Base-by-base conservation (phyloP, 306 rosid species). In the Hippophae gyantsensis region DNA sequence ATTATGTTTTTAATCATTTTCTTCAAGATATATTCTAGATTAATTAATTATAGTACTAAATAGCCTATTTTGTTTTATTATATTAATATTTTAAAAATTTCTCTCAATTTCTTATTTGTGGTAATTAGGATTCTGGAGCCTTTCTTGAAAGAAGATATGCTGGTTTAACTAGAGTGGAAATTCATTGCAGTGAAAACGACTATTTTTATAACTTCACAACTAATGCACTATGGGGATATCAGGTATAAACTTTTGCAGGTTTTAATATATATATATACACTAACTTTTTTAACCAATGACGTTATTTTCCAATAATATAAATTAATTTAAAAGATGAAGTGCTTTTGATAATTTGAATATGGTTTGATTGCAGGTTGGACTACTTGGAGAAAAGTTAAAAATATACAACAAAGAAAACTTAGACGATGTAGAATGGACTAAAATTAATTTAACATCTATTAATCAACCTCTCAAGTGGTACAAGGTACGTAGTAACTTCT, bases 101-200 rank as follows among this genome's bases (percentile, higher is more conserved):
- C 6, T 8, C 27, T 1, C 2, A 5, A 5, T 66, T 32, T 32
- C 8, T 7, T 11, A 4, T 61, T 3, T 60, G 52, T 13, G 44
- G 41, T 67, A 56, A 43, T 62, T 58, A 86, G 95, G 90, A 86
- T 67, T 86, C 95, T 10, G 95, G 95, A 48, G 69, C 95, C 48
- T 86, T 58, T 73, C 87, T 86, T 42, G 95, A 86, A 75, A 74
- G 76, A 55, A 81, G 80, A 79, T 65, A 69, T 54, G 58, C 79
- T 60, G 95, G 95, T 48, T 79, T 86, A 64, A 68, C 10, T 6
- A 56, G 40, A 1, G 90, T 86, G 6, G 67, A 79, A 69, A 78
- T 81, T 71, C 81, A 72, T 2, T 83, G 90, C 48, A 72, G 62
- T 9, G 10, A 64, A 52, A 43, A 69, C 1, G 86, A 74, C 18